phyloP scores from a whole-genome alignment of 176 grass and related monocot genomes.

The Cenchrus fungigraminus region DNA sequence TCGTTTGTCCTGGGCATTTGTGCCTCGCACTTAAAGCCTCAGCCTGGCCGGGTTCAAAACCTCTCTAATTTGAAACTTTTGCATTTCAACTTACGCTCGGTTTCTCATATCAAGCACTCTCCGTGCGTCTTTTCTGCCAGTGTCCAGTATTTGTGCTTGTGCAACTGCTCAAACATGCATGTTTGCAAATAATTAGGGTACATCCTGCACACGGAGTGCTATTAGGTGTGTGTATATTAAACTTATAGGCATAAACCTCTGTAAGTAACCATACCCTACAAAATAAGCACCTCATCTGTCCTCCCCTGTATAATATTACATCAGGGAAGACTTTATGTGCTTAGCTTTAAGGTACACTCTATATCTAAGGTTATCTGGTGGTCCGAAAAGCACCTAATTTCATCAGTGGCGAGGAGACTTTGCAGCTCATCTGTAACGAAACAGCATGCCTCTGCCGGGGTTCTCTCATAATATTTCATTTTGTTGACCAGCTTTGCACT shows the following conservation, averaged over 20 bases:
- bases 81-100: background rate
- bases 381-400: constrained; percentile 31
- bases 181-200: background rate
- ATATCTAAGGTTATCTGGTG: background rate
- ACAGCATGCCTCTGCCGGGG: constrained; percentile 6
- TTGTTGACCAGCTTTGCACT: constrained; percentile 41
- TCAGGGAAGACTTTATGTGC: background rate
- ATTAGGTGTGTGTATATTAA: background rate
- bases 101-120: background rate
- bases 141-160: background rate
- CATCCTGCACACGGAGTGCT: background rate
- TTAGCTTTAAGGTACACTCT: constrained; percentile 1
- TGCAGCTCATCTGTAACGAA: constrained; percentile 22
- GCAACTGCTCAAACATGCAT: background rate
- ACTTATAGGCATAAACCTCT: background rate
- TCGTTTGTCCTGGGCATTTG: background rate
- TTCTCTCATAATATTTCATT: constrained; percentile 21
- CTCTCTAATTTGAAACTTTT: background rate
- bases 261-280: background rate
- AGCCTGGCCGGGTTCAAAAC: background rate
- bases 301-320: constrained; percentile 10
- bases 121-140: background rate
- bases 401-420: constrained; percentile 15
- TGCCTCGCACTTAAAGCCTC: background rate
- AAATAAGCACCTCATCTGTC: background rate